Base-by-base conservation (phyloP, 2,329 filamentous ascomycete genomes). In the Colletotrichum musae region DNA sequence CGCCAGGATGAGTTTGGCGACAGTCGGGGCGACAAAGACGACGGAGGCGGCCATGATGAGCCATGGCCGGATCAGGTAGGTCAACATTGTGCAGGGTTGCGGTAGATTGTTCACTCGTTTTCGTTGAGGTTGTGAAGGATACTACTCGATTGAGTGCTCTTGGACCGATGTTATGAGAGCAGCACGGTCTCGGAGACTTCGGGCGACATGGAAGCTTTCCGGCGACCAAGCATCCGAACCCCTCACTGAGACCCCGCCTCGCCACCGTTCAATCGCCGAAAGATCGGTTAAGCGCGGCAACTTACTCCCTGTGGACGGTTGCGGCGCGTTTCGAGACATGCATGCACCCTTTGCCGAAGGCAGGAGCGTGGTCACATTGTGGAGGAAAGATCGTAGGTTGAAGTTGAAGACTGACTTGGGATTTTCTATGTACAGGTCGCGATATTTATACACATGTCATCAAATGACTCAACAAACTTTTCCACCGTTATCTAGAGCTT, bases 1-100 rank as follows among this genome's bases (percentile, higher is more conserved):
- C 12, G 73, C 62, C 10, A 70, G 59, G 36, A 82, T 4, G 18
- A 87, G 79, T 16, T 75, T 66, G 48, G 77, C 39, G 53, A 88
- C 73, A 1, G 86, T 86, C 6, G 71, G 50, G 1, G 84, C 82
- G n/a, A 89, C 75, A 75, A 80, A 86, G 69, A 75, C 77, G 18
- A 80, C 73, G 4, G 85, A 82, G 26, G 80, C 66, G 39, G 69
- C 71, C 64, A 89, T 77, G 72, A 89, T 85, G 3, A 79, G 43
- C 77, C 83, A 82, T 2, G 85, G 84, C 47, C 73, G 60, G 13
- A 84, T 58, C 16, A 64, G 21, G 3, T 59, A 21, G 6, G 18
- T 39, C 13, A 59, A 15, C 57, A 59, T 59, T 21, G 12, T 52
- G 12, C 6, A 10, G 18, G 10, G 48, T 24, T 24, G 6, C 2